Base-by-base conservation (phyloP, 2,329 filamentous ascomycete genomes). In the Pseudocercospora eumusae region DNA sequence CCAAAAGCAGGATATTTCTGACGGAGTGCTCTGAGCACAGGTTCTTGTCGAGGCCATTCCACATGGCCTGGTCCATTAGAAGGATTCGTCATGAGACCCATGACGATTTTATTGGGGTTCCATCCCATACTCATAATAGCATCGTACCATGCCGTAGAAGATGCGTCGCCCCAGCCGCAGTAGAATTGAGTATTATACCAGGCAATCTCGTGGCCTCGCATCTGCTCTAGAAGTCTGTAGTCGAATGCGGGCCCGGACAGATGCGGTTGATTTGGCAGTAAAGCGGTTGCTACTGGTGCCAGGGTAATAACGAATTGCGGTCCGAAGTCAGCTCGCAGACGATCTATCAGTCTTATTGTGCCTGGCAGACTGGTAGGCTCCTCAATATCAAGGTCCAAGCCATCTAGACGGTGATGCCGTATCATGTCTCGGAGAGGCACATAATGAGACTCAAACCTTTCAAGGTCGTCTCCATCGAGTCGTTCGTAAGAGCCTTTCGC, bases 121-220 rank as follows among this genome's bases (percentile, higher is more conserved):
- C 90, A 96, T 8, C 92, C 92, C 49, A 82, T 80, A 13, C 80
- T 78, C 28, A 86, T 75, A 57, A 86, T 82, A 56, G 79, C 76
- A 61, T 84, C 82, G 70, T 82, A 85, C 70, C 79, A 81, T 21
- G 73, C 70, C 2, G 80, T 80, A 13, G 75, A 81, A 27, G 81
- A 78, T 0, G 87, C 85, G 54, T 86, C 86, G 8, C 91, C 91
- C 88, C 91, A 97, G 1, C 92, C 92, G 72, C 90, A 95, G 81
- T 97, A 97, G 76, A 96, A 96, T 73, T 97, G 93, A 5, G 88
- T 83, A 23, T 57, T 36, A 10, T 54, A 54, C 86, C 92, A 97
- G 2, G 83, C 82, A 27, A 96, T 89, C 47, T 88, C 83, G 15
- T 75, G 76, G 0, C 88, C 88, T 5, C 85, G 81, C 75, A 85